These are phyloP conservation scores for Solanum sejunctum DNA, from an alignment of 257 asterid species.

Conservation along the genomic window DNA sequence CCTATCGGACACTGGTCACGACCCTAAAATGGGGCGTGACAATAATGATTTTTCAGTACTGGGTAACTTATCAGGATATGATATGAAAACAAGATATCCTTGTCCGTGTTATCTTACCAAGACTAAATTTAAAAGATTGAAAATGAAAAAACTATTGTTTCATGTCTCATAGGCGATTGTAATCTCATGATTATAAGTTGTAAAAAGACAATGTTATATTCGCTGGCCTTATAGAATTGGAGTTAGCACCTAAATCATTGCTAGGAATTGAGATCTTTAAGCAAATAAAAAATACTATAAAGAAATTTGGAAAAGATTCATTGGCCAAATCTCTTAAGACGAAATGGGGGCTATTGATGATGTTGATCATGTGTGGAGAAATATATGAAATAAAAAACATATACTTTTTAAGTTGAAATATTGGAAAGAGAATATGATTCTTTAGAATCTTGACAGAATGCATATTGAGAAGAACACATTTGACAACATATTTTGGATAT, in stretches of 20 bases:
- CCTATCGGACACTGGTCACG: no score
- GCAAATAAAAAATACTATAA: background rate
- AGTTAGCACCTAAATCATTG: background rate
- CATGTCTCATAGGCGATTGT: background rate
- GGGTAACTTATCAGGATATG: background rate
- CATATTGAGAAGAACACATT: conserved; percentile 4
- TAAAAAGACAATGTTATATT: background rate
- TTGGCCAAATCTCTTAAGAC: background rate
- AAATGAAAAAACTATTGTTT: background rate
- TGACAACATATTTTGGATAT: background rate
- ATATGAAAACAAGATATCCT: background rate
- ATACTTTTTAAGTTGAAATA: conserved; percentile 3
- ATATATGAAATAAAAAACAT: background rate
- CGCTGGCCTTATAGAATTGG: background rate
- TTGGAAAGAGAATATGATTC: background rate
- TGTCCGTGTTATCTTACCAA: background rate
- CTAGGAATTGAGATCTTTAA: background rate
- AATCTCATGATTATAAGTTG: background rate
- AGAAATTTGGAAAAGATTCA: background rate
- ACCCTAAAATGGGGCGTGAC: no score
- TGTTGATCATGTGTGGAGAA: background rate
- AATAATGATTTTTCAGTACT: background rate
- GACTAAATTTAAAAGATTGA: background rate
- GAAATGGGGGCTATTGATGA: background rate
- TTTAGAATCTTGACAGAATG: conserved; percentile 1